Evolutionary conservation across 306 rosid species (phyloP).

Genomic region (Lablab purpureus): DNA sequence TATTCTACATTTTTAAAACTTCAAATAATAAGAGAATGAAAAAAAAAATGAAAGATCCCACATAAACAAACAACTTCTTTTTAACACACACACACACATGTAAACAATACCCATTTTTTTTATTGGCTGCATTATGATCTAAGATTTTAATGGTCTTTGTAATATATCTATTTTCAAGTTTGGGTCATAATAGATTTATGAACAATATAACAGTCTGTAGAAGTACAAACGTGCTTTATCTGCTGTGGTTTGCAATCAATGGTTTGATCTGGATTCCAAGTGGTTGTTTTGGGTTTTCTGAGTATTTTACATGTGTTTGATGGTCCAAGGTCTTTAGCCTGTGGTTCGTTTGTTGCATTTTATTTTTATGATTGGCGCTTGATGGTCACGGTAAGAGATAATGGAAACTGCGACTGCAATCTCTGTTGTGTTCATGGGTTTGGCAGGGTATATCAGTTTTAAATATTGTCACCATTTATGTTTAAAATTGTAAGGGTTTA

Average conservation of each 20-base stretch:
- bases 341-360: conserved; percentile 6
- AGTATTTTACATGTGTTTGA: not conserved
- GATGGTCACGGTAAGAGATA: conserved; percentile 7
- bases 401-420: not conserved
- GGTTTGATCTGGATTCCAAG: conserved; percentile 3
- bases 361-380: not conserved
- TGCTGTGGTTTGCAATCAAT: conserved; percentile 1
- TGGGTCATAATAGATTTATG: not conserved
- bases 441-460: not conserved
- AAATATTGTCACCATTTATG: not conserved
- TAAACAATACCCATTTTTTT: no score
- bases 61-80: not conserved
- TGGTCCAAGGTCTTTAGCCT: not conserved
- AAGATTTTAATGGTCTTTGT: not conserved
- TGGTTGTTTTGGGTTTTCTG: not conserved
- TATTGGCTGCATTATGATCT: no score
- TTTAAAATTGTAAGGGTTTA: not conserved
- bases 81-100: no score
- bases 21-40: not conserved
- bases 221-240: not conserved
- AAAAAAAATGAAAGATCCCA: not conserved
- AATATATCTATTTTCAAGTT: conserved; percentile 5
- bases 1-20: not conserved
- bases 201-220: not conserved
- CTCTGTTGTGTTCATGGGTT: not conserved